phyloP scores from a whole-genome alignment of 352 stramenopile species.

The Phytopythium sindhum region DNA sequence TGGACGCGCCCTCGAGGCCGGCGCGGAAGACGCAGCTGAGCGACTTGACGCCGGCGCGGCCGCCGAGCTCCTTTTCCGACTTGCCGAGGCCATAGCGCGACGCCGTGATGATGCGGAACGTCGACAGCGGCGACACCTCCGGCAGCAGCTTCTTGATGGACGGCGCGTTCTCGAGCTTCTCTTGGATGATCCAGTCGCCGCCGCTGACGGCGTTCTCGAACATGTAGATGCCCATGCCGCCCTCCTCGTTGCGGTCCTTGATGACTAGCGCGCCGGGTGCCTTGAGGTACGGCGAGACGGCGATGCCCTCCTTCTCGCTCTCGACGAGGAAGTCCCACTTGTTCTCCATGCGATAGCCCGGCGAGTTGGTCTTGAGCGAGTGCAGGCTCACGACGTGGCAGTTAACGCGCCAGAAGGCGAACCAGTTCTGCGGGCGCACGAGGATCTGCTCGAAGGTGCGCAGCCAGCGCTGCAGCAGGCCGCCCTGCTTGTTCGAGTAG shows the following conservation, averaged over 20 bases:
- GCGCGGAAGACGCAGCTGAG: slow-evolving; percentile 81
- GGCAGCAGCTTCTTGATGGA: slow-evolving; percentile 93
- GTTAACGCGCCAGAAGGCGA: slow-evolving; percentile 97
- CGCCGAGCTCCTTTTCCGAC: slow-evolving; percentile 39
- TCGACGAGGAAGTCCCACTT: slow-evolving; percentile 98
- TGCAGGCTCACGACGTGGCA: slow-evolving; percentile 94
- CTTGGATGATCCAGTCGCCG: slow-evolving; percentile 96
- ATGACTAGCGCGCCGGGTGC: slow-evolving; percentile 89
- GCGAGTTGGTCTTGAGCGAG: slow-evolving; percentile 89
- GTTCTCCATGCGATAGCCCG: slow-evolving; percentile 96
- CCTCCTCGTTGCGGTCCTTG: slow-evolving; percentile 98
- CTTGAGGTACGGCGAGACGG: slow-evolving; percentile 93
- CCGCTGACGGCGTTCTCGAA: slow-evolving; percentile 95
- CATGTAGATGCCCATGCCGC: slow-evolving; percentile 96
- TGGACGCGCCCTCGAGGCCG: slow-evolving; percentile 71
- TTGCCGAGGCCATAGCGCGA: slow-evolving; percentile 70
- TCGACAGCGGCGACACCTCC: slow-evolving; percentile 93
- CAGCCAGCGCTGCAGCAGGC: slow-evolving; percentile 89
- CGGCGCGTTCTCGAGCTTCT: slow-evolving; percentile 92
- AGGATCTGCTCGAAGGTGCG: slow-evolving; percentile 84
- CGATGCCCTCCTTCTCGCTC: slow-evolving; percentile 88
- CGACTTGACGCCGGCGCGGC: slow-evolving; percentile 64
- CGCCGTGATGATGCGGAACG: slow-evolving; percentile 97
- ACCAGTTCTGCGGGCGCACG: slow-evolving; percentile 94
- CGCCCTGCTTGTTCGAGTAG: slow-evolving; percentile 57